Percentiles rank a stretch among this genome's conserved stretches.
phyloP scores from a whole-genome alignment of 768 basidiomycete species.

The Neoboletus subvelutipes region DNA sequence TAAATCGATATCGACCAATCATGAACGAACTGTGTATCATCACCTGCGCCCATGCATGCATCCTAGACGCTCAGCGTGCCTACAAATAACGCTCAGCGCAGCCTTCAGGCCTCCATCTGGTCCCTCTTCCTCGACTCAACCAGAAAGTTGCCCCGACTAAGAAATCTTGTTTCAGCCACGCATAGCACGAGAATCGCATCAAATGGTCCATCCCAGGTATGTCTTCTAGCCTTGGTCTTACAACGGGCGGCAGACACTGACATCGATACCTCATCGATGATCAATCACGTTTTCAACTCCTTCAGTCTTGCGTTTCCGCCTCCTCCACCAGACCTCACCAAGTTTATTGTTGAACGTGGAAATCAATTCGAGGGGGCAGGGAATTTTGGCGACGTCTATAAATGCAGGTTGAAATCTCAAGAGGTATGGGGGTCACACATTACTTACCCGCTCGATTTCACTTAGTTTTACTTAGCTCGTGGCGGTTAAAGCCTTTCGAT shows the following conservation, averaged over 20 bases:
- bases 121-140: no score
- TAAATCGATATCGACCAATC: no score
- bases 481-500: constrained; percentile 2
- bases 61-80: no score
- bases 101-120: no score
- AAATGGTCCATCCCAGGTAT: not conserved
- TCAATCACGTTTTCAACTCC: not conserved
- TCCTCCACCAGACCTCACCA: not conserved
- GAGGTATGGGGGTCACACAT: not conserved
- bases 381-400: not conserved
- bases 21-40: no score
- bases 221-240: not conserved
- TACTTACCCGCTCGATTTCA: not conserved
- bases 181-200: not conserved
- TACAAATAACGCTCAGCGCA: no score
- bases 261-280: not conserved
- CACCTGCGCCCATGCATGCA: no score
- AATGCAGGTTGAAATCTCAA: not conserved
- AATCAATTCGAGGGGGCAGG: not conserved
- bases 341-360: not conserved
- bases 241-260: not conserved
- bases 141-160: no score
- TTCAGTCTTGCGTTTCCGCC: not conserved
- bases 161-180: not conserved
- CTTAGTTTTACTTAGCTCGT: not conserved